Evolutionary conservation across 2,329 filamentous ascomycete species (phyloP), one percentile per base, ranked within the genome.

Genomic region (Plectosphaerella plurivora): DNA sequence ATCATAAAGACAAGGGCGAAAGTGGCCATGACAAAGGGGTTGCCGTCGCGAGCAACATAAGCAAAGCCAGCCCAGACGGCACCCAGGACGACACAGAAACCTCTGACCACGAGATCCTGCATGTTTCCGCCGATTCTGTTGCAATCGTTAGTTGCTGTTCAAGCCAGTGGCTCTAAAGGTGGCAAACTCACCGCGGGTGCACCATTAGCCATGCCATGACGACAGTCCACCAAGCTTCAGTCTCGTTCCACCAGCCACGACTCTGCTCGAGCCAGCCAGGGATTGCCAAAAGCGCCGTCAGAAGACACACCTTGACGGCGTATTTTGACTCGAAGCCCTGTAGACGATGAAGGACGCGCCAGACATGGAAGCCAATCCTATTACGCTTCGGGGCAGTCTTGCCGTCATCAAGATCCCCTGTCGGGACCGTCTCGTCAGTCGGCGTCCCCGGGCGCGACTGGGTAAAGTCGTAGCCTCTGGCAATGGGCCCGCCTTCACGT

Each of bases 321-420:
- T 82, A 84, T 44, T 75, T 72, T 45, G 75, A 77, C 58, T 83
- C 81, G 47, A 82, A 83, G 0, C 79, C 80, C 56, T 84, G 81
- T 1, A 83, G 57, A 8, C 74, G 70, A 55, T 81, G 77, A 10
- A 83, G 58, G 2, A 75, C 56, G 6, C 62, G 62, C 81, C 81
- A 84, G 4, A 76, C 57, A 48, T 62, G 70, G 58, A 77, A 78
- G 9, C 79, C 66, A 2, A 76, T 54, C 28, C 64, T 71, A 45
- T 67, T 69, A 51, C 67, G 64, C 52, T 66, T 70, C 5, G 37
- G 48, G 6, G 41, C 10, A 22, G 60, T 54, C 22, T 63, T 60
- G 28, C 68, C 68, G 42, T 66, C 66, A n/a, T 39, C 41, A 4
- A 18, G 18, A n/a, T 20, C 18, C 3, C 18, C 11, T 2, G 41